Base-by-base conservation (phyloP, 306 rosid genomes). In the Elaeagnus macrophylla region DNA sequence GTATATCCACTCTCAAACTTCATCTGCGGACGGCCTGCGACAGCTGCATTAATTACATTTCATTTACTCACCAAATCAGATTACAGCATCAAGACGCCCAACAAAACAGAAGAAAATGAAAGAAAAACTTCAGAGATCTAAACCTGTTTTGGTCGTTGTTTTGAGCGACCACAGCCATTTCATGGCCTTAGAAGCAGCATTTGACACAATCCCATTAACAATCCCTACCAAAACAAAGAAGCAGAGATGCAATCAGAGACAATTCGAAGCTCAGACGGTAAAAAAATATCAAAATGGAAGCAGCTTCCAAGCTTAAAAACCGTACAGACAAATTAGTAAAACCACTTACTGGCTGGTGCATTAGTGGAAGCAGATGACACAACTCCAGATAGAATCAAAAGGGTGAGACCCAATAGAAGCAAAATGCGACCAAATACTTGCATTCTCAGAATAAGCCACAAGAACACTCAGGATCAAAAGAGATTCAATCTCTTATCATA, bases 1-100 rank as follows among this genome's bases (percentile, higher is more conserved):
- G 56, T 82, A 53, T 78, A 82, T 14, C 97, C 97, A 79, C 95
- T 76, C 79, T 89, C 97, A 42, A 80, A 89, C 75, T 89, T 89
- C 95, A 89, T 75, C 89, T 82, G 60, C 36, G 93, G 82, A 73
- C 86, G 79, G 48, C 81, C 82, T 43, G 91, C 53, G 64, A 76
- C 65, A 40, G 89, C 95, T 85, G 74, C 78, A 60, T 18, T 25
- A 25, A 25, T 8, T 25, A 59, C 58, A 12, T 43, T 39, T 42
- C 54, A 61, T 8, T 14, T 36, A 51, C 19, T 60, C 57, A 47
- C 51, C 65, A 36, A 53, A 66, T 57, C 58, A 76, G 53, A 46
- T 49, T 14, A 57, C 61, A 16, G 45, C 37, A 56, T 58, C 60
- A 63, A 8, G 66, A 53, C 52, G 48, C 14, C 61, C 13, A 25